phyloP scores from a whole-genome alignment of 2,329 filamentous ascomycete genomes.

The Acephala macrosclerotiorum region DNA sequence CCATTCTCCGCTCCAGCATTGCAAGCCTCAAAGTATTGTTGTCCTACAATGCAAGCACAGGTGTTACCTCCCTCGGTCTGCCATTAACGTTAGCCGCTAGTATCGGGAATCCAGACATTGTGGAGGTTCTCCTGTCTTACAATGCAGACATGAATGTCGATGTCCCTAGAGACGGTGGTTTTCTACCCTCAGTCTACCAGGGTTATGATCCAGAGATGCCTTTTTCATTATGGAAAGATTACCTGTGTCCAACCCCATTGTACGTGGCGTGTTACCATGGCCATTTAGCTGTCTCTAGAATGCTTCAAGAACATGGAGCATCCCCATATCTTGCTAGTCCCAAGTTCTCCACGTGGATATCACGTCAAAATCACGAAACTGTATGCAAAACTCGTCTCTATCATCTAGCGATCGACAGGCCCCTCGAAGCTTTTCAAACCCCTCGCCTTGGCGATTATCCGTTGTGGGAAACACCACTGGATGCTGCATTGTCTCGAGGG shows the following conservation, averaged over 20 bases:
- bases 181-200: too few relatives aligned
- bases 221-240: too few relatives aligned
- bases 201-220: too few relatives aligned
- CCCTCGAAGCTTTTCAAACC: too few relatives aligned
- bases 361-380: neutral
- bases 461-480: too few relatives aligned
- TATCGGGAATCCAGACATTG: neutral
- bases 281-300: slow-evolving; percentile 4
- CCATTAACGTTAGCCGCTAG: slow-evolving; percentile 12
- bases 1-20: neutral
- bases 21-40: neutral
- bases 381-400: too few relatives aligned
- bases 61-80: neutral
- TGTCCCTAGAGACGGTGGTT: neutral
- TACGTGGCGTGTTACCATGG: slow-evolving; percentile 21
- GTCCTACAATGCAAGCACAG: neutral
- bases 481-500: too few relatives aligned
- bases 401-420: too few relatives aligned
- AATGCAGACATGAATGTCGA: slow-evolving; percentile 2
- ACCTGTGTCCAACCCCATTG: slow-evolving; percentile 13
- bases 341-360: neutral
- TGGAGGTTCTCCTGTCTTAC: neutral
- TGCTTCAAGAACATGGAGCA: slow-evolving; percentile 9
- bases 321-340: slow-evolving; percentile 9
- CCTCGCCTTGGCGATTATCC: too few relatives aligned